A percentile compares a stretch with the other conserved stretches of the same genome.
These are phyloP conservation scores for Fallopia convolvulus DNA, from an alignment of 148 eudicot genomes.

Conservation along the genomic window DNA sequence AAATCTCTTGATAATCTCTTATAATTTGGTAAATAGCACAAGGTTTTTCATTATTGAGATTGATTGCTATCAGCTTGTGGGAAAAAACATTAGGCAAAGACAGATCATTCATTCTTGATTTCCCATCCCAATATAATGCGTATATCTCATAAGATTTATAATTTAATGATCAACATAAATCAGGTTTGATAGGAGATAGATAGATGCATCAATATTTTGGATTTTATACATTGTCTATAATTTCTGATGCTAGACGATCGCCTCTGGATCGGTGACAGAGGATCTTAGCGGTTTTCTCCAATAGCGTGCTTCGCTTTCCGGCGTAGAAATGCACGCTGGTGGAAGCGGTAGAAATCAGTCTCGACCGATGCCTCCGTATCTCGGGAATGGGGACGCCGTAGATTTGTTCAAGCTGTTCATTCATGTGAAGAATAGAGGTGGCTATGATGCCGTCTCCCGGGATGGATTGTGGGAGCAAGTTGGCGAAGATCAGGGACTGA, in stretches of 20 bases:
- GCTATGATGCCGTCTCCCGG: conserved; percentile 36
- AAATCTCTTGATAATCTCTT: neutral
- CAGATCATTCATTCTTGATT: neutral
- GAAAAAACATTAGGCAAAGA: neutral
- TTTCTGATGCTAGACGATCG: neutral
- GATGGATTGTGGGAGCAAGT: conserved; percentile 49
- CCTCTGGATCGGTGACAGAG: neutral
- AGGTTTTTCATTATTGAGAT: neutral
- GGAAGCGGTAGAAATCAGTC: neutral
- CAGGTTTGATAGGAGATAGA: neutral
- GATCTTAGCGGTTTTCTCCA: neutral
- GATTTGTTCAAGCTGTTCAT: conserved; percentile 54
- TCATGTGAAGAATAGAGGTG: conserved; percentile 52
- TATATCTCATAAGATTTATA: neutral
- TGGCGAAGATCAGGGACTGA: conserved; percentile 43
- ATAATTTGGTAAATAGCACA: neutral
- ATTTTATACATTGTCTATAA: neutral
- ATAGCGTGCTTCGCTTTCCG: neutral
- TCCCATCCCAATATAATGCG: neutral
- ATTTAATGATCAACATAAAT: neutral
- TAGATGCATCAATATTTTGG: neutral
- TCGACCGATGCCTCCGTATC: conserved; percentile 5
- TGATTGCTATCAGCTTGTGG: neutral
- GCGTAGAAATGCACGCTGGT: neutral
- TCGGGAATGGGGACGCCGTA: conserved; percentile 23